These are phyloP conservation scores for Plectosphaerella cucumerina DNA, from an alignment of 2,329 filamentous ascomycete species.

Conservation along the genomic window DNA sequence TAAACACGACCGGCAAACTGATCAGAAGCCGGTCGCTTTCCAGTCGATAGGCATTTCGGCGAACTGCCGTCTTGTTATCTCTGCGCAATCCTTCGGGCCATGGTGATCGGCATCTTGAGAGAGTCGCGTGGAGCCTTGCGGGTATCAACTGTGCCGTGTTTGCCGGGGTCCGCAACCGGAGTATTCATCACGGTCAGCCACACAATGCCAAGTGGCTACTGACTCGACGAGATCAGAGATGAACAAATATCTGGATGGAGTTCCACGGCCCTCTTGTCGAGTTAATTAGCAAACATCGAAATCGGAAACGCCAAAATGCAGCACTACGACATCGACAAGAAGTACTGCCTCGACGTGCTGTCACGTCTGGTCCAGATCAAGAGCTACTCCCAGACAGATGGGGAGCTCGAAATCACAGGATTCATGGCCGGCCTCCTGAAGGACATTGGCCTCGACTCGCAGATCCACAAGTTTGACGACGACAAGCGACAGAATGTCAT, in stretches of 20 bases:
- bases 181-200: not conserved
- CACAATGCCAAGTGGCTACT: no score
- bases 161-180: not conserved
- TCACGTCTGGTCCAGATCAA: conserved; percentile 20
- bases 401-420: conserved; percentile 16
- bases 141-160: not conserved
- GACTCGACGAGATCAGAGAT: no score
- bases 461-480: conserved; percentile 15
- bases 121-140: not conserved
- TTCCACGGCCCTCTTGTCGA: no score
- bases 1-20: not conserved
- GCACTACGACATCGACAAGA: conserved; percentile 16
- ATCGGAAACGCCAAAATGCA: conserved; percentile 9
- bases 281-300: not conserved
- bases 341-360: conserved; percentile 16
- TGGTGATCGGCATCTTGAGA: not conserved
- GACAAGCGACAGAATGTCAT: conserved; percentile 18
- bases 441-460: conserved; percentile 17
- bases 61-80: not conserved
- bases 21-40: not conserved
- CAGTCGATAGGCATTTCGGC: not conserved
- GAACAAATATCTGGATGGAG: no score
- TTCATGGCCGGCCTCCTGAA: conserved; percentile 16
- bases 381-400: conserved; percentile 22
- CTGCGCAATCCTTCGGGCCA: not conserved